phyloP scores from a whole-genome alignment of 441 rosid genomes.

The Jatropha multifida region DNA sequence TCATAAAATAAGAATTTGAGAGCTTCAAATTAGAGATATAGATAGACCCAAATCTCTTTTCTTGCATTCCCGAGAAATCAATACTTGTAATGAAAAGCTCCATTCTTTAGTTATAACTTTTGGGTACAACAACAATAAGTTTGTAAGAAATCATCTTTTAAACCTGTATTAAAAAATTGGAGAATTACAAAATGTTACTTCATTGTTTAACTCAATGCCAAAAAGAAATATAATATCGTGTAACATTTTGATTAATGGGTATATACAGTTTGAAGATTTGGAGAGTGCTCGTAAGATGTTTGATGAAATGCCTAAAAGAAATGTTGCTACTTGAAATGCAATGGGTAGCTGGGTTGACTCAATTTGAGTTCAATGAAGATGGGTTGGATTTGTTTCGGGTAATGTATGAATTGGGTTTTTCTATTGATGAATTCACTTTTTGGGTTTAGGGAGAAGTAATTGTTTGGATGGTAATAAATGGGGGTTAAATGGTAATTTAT shows the following conservation, averaged over 20 bases:
- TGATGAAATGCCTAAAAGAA: constrained; percentile 66
- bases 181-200: constrained; percentile 39
- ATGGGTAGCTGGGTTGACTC: constrained; percentile 57
- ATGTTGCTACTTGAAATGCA: constrained; percentile 78
- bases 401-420: constrained; percentile 57
- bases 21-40: constrained; percentile 48
- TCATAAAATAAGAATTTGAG: constrained; percentile 50
- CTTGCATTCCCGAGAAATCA: constrained; percentile 40
- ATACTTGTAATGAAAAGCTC: constrained; percentile 49
- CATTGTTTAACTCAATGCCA: constrained; percentile 47
- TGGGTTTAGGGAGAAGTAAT: too few relatives aligned
- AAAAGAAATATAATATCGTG: constrained; percentile 67
- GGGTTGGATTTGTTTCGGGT: constrained; percentile 53
- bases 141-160: constrained; percentile 69
- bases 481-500: too few relatives aligned
- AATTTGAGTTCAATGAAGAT: constrained; percentile 62
- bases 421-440: constrained; percentile 58
- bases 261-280: constrained; percentile 49
- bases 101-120: constrained; percentile 61
- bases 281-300: constrained; percentile 60
- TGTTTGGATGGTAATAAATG: too few relatives aligned
- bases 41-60: constrained; percentile 57
- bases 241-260: constrained; percentile 66
- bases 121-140: constrained; percentile 56
- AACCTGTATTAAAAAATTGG: constrained; percentile 69